Evolutionary conservation across 257 asterid species (phyloP).

Genomic region (Handroanthus guayacan): DNA sequence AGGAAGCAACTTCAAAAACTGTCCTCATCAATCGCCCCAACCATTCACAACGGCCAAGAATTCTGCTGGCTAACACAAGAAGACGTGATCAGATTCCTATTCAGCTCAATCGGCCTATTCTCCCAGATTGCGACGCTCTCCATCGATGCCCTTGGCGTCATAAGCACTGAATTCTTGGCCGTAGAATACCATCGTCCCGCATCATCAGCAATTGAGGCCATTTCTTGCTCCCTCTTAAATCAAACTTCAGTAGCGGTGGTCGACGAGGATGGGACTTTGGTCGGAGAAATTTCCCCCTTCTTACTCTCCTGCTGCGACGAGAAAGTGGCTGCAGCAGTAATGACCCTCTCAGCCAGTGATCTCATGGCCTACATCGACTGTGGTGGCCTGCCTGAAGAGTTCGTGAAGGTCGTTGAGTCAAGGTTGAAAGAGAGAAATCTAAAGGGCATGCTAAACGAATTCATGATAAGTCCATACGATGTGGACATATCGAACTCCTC

Average conservation of each 20-base stretch:
- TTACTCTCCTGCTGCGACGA: constrained; percentile 69
- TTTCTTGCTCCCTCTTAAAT: constrained; percentile 47
- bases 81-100: constrained; percentile 72
- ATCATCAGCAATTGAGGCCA: constrained; percentile 47
- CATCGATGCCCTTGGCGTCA: constrained; percentile 64
- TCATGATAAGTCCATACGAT: constrained; percentile 32
- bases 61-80: constrained; percentile 92
- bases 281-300: constrained; percentile 82
- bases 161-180: constrained; percentile 50
- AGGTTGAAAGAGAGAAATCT: constrained; percentile 69
- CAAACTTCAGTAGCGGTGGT: constrained; percentile 88
- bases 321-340: constrained; percentile 66
- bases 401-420: constrained; percentile 55
- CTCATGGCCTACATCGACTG: constrained; percentile 81
- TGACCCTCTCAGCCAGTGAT: constrained; percentile 79
- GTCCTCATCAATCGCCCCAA: constrained; percentile 25
- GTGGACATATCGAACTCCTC: constrained; percentile 31
- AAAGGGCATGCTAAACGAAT: constrained; percentile 57
- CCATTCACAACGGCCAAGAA: constrained; percentile 68
- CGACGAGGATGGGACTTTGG: constrained; percentile 55
- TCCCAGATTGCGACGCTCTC: constrained; percentile 69
- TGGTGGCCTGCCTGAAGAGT: constrained; percentile 82
- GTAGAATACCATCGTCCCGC: constrained; percentile 65
- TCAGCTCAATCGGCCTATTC: constrained; percentile 74
- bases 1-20: constrained; percentile 60